Conservation (phyloP, 495 filamentous ascomycete genomes). For the Aspergillus diversus region DNA sequence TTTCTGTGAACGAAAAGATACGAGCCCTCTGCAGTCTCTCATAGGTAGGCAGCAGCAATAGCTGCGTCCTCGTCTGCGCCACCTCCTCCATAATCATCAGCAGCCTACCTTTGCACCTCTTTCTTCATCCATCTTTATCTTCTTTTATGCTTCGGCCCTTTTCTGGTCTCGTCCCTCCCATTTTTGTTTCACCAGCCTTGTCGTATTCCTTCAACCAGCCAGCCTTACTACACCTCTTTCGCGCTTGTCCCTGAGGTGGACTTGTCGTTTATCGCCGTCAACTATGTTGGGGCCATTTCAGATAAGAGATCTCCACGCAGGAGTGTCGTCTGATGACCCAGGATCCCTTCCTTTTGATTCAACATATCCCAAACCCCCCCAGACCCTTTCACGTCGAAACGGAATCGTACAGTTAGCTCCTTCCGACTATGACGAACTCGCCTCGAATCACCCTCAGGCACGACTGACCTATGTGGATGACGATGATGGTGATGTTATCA, state of each 20-base stretch:
- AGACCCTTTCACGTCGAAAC: slow-evolving; percentile 10
- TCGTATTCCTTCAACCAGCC: background rate
- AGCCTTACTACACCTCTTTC: slow-evolving; percentile 6
- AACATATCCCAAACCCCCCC: background rate
- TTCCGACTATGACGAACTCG: slow-evolving; percentile 54
- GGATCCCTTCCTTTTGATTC: slow-evolving; percentile 4
- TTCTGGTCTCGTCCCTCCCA: background rate
- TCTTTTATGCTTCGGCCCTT: background rate
- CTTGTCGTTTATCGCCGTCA: slow-evolving; percentile 19
- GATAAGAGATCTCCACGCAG: slow-evolving; percentile 41
- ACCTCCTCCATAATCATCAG: slow-evolving; percentile 11
- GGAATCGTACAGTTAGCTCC: slow-evolving; percentile 45
- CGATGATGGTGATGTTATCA: slow-evolving; percentile 58
- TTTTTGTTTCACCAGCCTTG: background rate
- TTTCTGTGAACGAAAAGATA: slow-evolving; percentile 9
- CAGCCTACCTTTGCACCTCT: slow-evolving; percentile 5
- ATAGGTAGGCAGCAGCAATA: slow-evolving; percentile 32
- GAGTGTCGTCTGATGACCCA: slow-evolving; percentile 20
- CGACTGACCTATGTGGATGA: slow-evolving; percentile 58
- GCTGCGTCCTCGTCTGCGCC: slow-evolving; percentile 17
- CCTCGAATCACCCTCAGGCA: slow-evolving; percentile 51
- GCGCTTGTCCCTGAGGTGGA: slow-evolving; percentile 11
- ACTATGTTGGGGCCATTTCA: slow-evolving; percentile 50
- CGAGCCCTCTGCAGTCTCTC: slow-evolving; percentile 10
- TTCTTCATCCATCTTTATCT: slow-evolving; percentile 5